These are phyloP conservation scores for Triticum turgidum DNA, from an alignment of 176 grass and related monocot species.

Conservation along the genomic window DNA sequence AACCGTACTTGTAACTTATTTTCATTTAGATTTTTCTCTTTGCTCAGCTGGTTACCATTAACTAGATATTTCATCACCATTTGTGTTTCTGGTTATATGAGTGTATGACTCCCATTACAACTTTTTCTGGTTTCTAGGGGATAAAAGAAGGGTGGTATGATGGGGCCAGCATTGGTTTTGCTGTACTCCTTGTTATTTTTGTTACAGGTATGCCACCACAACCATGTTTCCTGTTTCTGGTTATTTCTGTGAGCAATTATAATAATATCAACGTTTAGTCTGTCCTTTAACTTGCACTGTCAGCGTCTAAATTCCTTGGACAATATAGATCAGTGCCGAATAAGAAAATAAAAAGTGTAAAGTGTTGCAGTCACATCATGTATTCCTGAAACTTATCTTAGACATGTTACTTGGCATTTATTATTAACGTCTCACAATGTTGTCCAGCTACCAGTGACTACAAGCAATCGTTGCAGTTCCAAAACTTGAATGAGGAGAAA, in stretches of 20 bases:
- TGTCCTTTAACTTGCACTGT: neutral
- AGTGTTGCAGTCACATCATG: neutral
- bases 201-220: conserved; percentile 63
- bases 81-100: neutral
- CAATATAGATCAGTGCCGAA: neutral
- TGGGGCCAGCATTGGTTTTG: conserved; percentile 92
- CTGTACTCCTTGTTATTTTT: conserved; percentile 85
- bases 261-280: neutral
- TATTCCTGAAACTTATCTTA: neutral
- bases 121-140: conserved; percentile 40
- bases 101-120: neutral
- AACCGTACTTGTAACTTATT: neutral
- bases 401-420: neutral
- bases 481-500: conserved; percentile 96
- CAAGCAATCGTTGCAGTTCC: conserved; percentile 89
- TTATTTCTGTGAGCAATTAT: conserved; percentile 11
- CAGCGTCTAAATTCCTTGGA: neutral
- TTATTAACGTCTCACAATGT: neutral
- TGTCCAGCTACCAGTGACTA: conserved; percentile 78
- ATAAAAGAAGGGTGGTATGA: conserved; percentile 99
- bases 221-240: neutral
- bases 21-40: too few species aligned
- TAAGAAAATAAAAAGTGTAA: neutral
- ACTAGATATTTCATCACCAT: neutral
- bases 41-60: neutral